A percentile compares a stretch with the other conserved stretches of the same genome.
phyloP scores from a whole-genome alignment of 176 grass and related monocot genomes.

The Ananas comosus region DNA sequence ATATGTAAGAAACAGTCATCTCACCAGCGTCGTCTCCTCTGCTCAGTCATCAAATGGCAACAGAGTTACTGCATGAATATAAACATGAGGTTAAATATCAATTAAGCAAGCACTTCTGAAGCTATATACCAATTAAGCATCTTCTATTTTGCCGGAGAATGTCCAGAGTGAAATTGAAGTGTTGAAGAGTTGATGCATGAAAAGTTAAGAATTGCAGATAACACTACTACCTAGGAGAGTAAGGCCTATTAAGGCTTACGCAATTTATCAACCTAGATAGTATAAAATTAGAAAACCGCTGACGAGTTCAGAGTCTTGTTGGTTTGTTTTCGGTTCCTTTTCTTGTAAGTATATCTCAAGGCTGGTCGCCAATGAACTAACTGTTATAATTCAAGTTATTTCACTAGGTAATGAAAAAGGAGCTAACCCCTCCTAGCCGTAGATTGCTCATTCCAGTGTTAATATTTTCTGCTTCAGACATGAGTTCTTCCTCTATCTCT shows the following conservation, averaged over 20 bases:
- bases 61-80: neutral
- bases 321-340: no score
- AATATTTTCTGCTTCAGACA: constrained; percentile 35
- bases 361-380: neutral
- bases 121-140: neutral
- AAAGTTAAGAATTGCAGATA: neutral
- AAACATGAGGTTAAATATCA: neutral
- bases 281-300: no score
- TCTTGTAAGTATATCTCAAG: neutral
- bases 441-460: constrained; percentile 28
- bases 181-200: neutral
- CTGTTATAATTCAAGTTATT: neutral
- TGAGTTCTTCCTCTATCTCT: constrained; percentile 63
- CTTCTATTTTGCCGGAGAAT: neutral
- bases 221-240: no score
- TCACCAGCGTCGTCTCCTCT: no score
- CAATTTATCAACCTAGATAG: no score
- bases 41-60: no score
- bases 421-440: constrained; percentile 19
- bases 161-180: neutral
- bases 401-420: neutral
- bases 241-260: no score
- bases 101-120: neutral
- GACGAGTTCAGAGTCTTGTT: no score
- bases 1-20: no score